Base-by-base conservation (phyloP, 192 early-diverging fungal genomes). In the Coemansia furcata region DNA sequence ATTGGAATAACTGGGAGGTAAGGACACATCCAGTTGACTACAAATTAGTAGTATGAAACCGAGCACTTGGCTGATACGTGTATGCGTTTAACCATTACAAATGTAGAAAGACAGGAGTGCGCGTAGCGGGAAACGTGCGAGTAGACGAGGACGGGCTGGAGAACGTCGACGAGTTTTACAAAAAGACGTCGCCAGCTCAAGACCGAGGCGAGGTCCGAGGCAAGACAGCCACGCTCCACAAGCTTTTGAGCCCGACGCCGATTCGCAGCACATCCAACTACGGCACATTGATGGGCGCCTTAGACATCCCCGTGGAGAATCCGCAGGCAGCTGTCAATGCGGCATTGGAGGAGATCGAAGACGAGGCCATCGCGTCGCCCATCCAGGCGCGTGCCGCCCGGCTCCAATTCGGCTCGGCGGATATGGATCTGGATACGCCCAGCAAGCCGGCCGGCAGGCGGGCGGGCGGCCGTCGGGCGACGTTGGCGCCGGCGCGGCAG, bases 151-250 rank as follows among this genome's bases (percentile, higher is more conserved):
- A 80, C 26, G 78, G 78, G 23, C 29, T 80, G 46, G 78, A 80
- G 21, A 80, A 80, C 44, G 73, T 80, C 15, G 78, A 72, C 26
- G 78, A 74, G 69, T 80, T 80, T 49, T 80, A 75, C 64, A 66
- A 72, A 49, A 65, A 72, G 33, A 80, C 78, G 15, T 69, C 78
- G 59, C 78, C 78, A 15, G 50, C 26, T 10, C 58, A 68, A 19
- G 60, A 63, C 17, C 50, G 50, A 52, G 50, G 50, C 29, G 37
- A 54, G 11, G 12, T 55, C 14, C 37, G 42, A 17, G 19, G 40
- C 39, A 64, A 55, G 40, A 10, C 57, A 17, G n/a, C 71, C 26
- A 77, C 65, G 26, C 69, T 80, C 10, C 78, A 72, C 43, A 67
- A 68, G 39, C 61, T 80, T 3, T 30, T 74, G 23, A 80, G 78